A percentile compares a stretch with the other conserved stretches of the same genome.
phyloP scores from a whole-genome alignment of 2,329 filamentous ascomycete genomes.

The Microdochium trichocladiopsis region DNA sequence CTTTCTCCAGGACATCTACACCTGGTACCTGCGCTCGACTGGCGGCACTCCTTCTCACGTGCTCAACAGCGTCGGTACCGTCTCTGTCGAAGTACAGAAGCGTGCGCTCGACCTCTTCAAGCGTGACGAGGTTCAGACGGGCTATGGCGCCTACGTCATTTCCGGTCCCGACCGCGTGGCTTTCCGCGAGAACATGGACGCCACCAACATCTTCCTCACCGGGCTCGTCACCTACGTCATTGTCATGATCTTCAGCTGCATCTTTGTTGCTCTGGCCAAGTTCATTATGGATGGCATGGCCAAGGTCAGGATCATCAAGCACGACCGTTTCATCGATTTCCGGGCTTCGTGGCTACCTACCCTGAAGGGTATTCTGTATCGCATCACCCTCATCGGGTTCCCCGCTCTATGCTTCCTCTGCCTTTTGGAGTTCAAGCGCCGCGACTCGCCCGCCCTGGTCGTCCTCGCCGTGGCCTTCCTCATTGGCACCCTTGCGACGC shows the following conservation, averaged over 20 bases:
- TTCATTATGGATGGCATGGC: slow-evolving; percentile 68
- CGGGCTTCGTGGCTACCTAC: slow-evolving; percentile 90
- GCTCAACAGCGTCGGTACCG: slow-evolving; percentile 64
- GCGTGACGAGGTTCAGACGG: slow-evolving; percentile 45
- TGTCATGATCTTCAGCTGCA: slow-evolving; percentile 68
- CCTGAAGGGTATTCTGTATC: slow-evolving; percentile 89
- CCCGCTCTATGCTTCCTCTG: slow-evolving; percentile 86
- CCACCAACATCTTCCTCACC: slow-evolving; percentile 89
- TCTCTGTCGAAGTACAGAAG: slow-evolving; percentile 80
- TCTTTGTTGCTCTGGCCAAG: slow-evolving; percentile 75
- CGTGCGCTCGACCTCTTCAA: slow-evolving; percentile 40
- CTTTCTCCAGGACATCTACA: slow-evolving; percentile 85
- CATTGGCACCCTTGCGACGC: slow-evolving; percentile 67
- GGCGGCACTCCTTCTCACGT: slow-evolving; percentile 78
- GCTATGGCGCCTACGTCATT: slow-evolving; percentile 54
- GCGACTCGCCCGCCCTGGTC: slow-evolving; percentile 79
- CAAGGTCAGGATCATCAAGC: slow-evolving; percentile 71
- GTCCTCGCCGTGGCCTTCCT: slow-evolving; percentile 87
- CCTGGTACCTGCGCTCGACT: slow-evolving; percentile 93
- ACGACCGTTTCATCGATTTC: slow-evolving; percentile 86
- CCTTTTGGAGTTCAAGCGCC: slow-evolving; percentile 85
- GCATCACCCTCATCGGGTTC: slow-evolving; percentile 82
- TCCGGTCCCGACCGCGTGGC: slow-evolving; percentile 84
- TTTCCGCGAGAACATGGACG: slow-evolving; percentile 77
- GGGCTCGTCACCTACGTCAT: slow-evolving; percentile 83